These are phyloP conservation scores for Powellomyces hirtus DNA, from an alignment of 192 early-diverging fungal genomes.

Conservation along the genomic window DNA sequence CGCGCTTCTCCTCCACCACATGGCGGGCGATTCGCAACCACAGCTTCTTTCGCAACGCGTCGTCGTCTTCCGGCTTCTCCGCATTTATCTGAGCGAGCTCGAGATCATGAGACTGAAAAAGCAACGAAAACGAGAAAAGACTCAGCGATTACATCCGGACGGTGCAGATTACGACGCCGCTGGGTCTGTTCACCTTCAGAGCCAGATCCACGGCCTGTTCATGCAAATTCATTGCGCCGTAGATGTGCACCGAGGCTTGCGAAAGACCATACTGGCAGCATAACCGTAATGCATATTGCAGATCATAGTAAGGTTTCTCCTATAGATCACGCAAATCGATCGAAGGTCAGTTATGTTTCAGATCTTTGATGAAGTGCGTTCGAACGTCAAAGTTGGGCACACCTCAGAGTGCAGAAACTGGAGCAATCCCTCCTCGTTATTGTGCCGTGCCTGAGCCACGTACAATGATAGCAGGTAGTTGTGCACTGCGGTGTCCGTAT, in stretches of 20 bases:
- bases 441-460: conserved; percentile 58
- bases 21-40: conserved; percentile 95
- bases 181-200: conserved; percentile 56
- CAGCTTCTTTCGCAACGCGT: conserved; percentile 74
- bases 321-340: too few relatives aligned
- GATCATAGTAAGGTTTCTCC: conserved; percentile 78
- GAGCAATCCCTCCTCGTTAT: conserved; percentile 62
- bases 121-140: too few relatives aligned
- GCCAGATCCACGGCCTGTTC: conserved; percentile 93
- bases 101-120: conserved; percentile 70
- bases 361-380: conserved; percentile 28
- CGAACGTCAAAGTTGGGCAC: conserved; percentile 13
- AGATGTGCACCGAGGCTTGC: conserved; percentile 87
- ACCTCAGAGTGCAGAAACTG: conserved; percentile 74
- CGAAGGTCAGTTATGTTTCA: too few relatives aligned
- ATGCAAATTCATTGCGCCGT: conserved; percentile 80
- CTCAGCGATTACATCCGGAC: not conserved
- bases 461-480: conserved; percentile 87
- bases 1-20: conserved; percentile 79
- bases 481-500: conserved; percentile 87
- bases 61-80: conserved; percentile 87
- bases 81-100: conserved; percentile 90
- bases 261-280: conserved; percentile 80
- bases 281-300: conserved; percentile 88
- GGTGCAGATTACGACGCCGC: not conserved